Conservation (phyloP, 1,139 yeast species). For the Diutina rugosa region DNA sequence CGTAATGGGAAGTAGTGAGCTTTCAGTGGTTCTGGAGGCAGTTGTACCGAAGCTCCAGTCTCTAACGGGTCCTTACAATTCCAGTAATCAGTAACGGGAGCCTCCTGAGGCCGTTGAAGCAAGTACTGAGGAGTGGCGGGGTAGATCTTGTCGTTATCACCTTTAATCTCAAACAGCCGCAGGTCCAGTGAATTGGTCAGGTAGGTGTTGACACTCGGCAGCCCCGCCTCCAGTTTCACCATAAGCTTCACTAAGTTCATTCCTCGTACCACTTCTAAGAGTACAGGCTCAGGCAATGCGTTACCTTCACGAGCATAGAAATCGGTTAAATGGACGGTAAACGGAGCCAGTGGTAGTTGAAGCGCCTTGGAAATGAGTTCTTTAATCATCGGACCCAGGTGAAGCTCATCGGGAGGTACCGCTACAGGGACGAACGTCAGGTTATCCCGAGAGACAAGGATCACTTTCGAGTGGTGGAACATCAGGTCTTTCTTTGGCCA, state of each 20-base stretch:
- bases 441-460: conserved; percentile 54
- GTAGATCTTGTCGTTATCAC: conserved; percentile 28
- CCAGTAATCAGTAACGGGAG: conserved; percentile 39
- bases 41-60: background rate
- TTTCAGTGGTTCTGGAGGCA: background rate
- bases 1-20: background rate
- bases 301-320: conserved; percentile 54
- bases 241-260: conserved; percentile 25
- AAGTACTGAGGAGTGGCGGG: conserved; percentile 53
- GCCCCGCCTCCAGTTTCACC: conserved; percentile 26
- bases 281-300: conserved; percentile 36
- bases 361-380: conserved; percentile 24
- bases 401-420: conserved; percentile 10
- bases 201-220: conserved; percentile 21
- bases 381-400: conserved; percentile 13
- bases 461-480: conserved; percentile 4
- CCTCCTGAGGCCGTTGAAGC: conserved; percentile 24
- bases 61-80: conserved; percentile 38
- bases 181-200: conserved; percentile 36
- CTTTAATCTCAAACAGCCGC: conserved; percentile 32
- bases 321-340: conserved; percentile 59
- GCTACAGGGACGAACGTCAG: conserved; percentile 33
- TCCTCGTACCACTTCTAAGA: conserved; percentile 15
- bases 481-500: conserved; percentile 13
- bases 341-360: conserved; percentile 15